Evolutionary conservation across 2,329 filamentous ascomycete species (phyloP), one percentile per base, ranked within the genome.

Genomic region (Orbilia brochopaga): DNA sequence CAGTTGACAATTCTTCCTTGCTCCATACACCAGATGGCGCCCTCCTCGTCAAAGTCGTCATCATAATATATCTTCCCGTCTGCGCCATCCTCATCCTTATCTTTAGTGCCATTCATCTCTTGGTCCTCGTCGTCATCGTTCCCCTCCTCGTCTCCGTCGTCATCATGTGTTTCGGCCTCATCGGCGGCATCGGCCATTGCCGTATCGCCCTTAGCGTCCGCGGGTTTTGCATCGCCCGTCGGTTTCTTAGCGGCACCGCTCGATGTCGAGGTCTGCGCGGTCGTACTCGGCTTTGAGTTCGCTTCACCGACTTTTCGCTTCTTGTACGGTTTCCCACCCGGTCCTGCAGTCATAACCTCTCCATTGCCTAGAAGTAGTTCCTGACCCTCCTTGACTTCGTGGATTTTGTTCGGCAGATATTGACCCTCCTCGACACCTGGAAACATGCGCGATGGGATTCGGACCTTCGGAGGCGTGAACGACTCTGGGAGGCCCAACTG

Each of bases 401-500:
- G 89, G 24, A 94, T 90, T 77, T 90, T 88, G 77, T 91, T 90
- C 1, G 93, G 92, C 77, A 93, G 90, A 78, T 87, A 92, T 78
- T 90, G 87, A 67, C 91, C 90, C 60, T 85, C 84, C 78, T 95
- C 92, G 75, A 88, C 87, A 59, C 84, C 87, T 1, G 85, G 84
- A 77, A 97, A 99, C 92, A 99, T 96, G 82, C 94, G 89, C 80
- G 93, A 97, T 32, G 90, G 87, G 75, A 97, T 86, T 75, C 92
- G 90, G 79, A 90, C 86, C 73, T 88, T 85, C n/a, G 94, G 91
- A 48, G 92, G 92, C 37, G 92, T 96, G 79, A 97, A 88, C n/a
- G 86, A 88, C 82, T 97, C 92, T 76, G 87, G 88, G 76, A 94
- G 89, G 57, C 92, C 92, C 44, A 96, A 85, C 84, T 96, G 92